A percentile compares a stretch with the other conserved stretches of the same genome.
These are phyloP conservation scores for Monosporascus sp. DNA, from an alignment of 2,329 filamentous ascomycete genomes.

Conservation along the genomic window DNA sequence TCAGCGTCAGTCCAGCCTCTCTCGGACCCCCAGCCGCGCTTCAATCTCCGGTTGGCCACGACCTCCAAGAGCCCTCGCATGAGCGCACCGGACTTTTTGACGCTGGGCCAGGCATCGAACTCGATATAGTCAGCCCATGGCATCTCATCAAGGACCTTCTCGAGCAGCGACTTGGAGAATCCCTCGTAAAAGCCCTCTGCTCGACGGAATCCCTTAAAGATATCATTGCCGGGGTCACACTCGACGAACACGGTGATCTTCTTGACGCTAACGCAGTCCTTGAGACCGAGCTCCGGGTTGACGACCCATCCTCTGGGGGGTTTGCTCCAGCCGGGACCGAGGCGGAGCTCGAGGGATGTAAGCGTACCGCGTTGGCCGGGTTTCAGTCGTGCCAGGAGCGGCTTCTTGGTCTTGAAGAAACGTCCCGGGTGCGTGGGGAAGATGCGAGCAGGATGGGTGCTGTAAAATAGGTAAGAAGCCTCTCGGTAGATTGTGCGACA, in stretches of 20 bases:
- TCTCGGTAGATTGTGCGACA: constrained; percentile 59
- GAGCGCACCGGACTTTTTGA: constrained; percentile 61
- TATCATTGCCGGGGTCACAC: constrained; percentile 62
- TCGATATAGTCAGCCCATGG: constrained; percentile 55
- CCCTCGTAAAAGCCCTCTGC: constrained; percentile 65
- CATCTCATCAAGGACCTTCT: constrained; percentile 50
- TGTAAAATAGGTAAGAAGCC: constrained; percentile 62
- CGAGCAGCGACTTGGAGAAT: constrained; percentile 57
- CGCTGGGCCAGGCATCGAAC: constrained; percentile 65
- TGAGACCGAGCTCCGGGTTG: constrained; percentile 57
- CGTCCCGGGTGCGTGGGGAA: constrained; percentile 61
- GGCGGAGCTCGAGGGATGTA: constrained; percentile 61
- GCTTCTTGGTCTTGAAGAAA: constrained; percentile 70
- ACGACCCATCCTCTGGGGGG: constrained; percentile 69
- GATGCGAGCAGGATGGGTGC: constrained; percentile 56
- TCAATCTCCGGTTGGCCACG: constrained; percentile 41
- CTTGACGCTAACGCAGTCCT: constrained; percentile 55
- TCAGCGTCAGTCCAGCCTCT: constrained; percentile 59
- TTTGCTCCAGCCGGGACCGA: constrained; percentile 68
- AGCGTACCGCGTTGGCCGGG: constrained; percentile 55
- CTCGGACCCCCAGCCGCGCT: constrained; percentile 63
- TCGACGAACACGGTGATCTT: constrained; percentile 65
- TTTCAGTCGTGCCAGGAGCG: constrained; percentile 63
- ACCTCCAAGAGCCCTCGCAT: constrained; percentile 56
- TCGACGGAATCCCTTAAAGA: constrained; percentile 64